Conservation (phyloP, 306 rosid genomes). For the Leucaena leucocephala region DNA sequence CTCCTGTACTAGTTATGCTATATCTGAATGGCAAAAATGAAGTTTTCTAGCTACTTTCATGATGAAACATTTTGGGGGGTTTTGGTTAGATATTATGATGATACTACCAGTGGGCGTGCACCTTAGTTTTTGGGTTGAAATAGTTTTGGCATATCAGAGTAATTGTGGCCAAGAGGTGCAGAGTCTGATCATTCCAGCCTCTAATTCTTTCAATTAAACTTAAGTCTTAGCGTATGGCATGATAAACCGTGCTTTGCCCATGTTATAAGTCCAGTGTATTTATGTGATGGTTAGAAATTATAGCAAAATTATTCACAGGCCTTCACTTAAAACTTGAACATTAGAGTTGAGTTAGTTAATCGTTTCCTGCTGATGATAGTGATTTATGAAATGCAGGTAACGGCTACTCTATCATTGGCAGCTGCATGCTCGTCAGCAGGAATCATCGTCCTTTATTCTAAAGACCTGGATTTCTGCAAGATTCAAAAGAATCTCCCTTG, state of each 20-base stretch:
- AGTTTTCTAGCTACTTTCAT: background rate
- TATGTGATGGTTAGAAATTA: background rate
- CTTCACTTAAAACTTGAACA: background rate
- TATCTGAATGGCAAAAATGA: background rate
- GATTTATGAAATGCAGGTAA: slow-evolving; percentile 66
- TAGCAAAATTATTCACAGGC: background rate
- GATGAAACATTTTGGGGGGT: background rate
- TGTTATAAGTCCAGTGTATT: background rate
- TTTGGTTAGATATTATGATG: background rate
- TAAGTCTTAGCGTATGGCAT: background rate
- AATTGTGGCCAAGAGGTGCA: background rate
- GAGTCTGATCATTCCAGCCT: background rate
- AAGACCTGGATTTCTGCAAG: slow-evolving; percentile 59
- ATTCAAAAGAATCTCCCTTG: slow-evolving; percentile 47
- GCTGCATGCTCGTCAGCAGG: slow-evolving; percentile 95
- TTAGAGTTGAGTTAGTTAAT: background rate
- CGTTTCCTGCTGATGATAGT: slow-evolving; percentile 11
- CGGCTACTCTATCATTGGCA: slow-evolving; percentile 84
- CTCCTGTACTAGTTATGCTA: background rate
- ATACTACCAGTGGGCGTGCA: background rate
- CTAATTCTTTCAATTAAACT: background rate
- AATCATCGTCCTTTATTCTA: slow-evolving; percentile 58
- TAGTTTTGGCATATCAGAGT: background rate
- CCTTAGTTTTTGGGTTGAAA: background rate
- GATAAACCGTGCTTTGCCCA: background rate